Conservation (phyloP, 2,329 filamentous ascomycete genomes). For the Hypoxylon sp. region DNA sequence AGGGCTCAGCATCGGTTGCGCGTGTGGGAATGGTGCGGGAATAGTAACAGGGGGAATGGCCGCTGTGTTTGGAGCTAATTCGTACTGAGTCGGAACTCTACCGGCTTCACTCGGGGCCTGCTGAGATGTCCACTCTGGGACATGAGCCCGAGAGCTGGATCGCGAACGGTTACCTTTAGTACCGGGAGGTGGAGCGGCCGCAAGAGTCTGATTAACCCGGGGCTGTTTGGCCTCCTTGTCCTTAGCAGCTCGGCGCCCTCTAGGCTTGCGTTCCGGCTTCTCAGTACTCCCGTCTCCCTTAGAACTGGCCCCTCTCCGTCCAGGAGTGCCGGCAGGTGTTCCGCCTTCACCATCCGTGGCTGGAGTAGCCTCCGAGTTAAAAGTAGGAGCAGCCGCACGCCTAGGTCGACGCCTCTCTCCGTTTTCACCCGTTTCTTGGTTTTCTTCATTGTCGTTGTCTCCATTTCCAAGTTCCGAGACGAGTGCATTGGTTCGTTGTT, state of each 20-base stretch:
- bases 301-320: slow-evolving; percentile 63
- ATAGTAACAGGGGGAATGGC: slow-evolving; percentile 60
- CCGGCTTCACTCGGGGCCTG: slow-evolving; percentile 58
- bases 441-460: slow-evolving; percentile 70
- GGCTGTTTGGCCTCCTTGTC: slow-evolving; percentile 61
- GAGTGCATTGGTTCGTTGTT: slow-evolving; percentile 73
- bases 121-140: slow-evolving; percentile 58
- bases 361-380: slow-evolving; percentile 73
- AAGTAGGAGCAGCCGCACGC: slow-evolving; percentile 78
- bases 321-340: slow-evolving; percentile 71
- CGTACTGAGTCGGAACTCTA: slow-evolving; percentile 62
- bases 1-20: slow-evolving; percentile 50
- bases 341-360: slow-evolving; percentile 71
- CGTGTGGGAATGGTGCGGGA: slow-evolving; percentile 49
- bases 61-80: slow-evolving; percentile 60
- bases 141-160: slow-evolving; percentile 67
- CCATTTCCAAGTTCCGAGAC: slow-evolving; percentile 76
- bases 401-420: slow-evolving; percentile 73
- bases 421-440: slow-evolving; percentile 70
- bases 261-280: slow-evolving; percentile 61
- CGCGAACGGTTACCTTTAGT: slow-evolving; percentile 66
- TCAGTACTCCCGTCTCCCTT: slow-evolving; percentile 63
- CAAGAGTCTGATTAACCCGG: slow-evolving; percentile 60
- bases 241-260: slow-evolving; percentile 58
- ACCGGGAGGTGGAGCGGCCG: slow-evolving; percentile 60